phyloP scores from a whole-genome alignment of 345 rosid species.

The Hevea brasiliensis region DNA sequence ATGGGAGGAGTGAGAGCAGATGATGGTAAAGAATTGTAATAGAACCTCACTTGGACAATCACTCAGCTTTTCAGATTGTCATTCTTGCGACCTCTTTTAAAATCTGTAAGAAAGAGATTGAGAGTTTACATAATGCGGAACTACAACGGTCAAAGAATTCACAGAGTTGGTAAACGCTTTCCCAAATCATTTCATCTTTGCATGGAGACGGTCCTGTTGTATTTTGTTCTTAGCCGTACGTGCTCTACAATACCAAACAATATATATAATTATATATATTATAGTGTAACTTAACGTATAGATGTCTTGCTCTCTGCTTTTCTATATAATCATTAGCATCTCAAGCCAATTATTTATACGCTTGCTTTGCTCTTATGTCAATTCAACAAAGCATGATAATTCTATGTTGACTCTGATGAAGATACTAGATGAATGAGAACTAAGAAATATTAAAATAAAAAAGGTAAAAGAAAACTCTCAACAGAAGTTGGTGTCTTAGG shows the following conservation, averaged over 20 bases:
- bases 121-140: slow-evolving; percentile 53
- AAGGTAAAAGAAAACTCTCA: slow-evolving; percentile 40
- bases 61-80: slow-evolving; percentile 72
- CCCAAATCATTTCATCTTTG: not conserved
- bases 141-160: slow-evolving; percentile 59
- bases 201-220: not conserved
- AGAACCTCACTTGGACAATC: slow-evolving; percentile 78
- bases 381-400: slow-evolving; percentile 42
- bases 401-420: too few relatives aligned
- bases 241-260: too few relatives aligned
- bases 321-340: not conserved
- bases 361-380: too few relatives aligned
- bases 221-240: not conserved
- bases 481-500: slow-evolving; percentile 67
- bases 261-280: too few relatives aligned
- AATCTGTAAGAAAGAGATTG: slow-evolving; percentile 86
- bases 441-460: too few relatives aligned
- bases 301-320: not conserved
- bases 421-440: too few relatives aligned
- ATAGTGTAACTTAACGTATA: not conserved
- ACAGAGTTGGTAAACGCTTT: slow-evolving; percentile 50
- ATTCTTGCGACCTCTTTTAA: slow-evolving; percentile 76
- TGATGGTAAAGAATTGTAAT: slow-evolving; percentile 54
- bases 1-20: slow-evolving; percentile 45
- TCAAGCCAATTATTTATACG: too few relatives aligned